These are phyloP conservation scores for Citrus trifoliata DNA, from an alignment of 345 rosid genomes.

Conservation along the genomic window DNA sequence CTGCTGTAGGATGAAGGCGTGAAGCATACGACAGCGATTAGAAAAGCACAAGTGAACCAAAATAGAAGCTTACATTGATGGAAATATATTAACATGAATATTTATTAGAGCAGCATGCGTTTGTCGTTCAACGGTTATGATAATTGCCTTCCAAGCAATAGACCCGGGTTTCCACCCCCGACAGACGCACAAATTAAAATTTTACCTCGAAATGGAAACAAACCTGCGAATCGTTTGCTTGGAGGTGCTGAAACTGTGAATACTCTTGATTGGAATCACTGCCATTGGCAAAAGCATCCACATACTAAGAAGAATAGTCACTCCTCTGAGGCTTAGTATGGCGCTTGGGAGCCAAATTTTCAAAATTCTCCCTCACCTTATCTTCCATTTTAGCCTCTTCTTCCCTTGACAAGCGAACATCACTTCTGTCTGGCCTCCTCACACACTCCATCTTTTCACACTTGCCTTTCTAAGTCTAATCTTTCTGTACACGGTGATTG, in stretches of 20 bases:
- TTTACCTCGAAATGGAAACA: background rate
- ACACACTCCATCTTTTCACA: conserved; percentile 18
- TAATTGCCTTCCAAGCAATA: conserved; percentile 88
- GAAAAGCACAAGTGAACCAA: too few relatives aligned
- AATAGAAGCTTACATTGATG: too few relatives aligned
- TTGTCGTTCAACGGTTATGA: conserved; percentile 42
- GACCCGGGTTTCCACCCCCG: conserved; percentile 52
- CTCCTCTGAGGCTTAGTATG: conserved; percentile 70
- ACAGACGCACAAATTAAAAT: too few relatives aligned
- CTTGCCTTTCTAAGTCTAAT: background rate
- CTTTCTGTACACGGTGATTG: background rate
- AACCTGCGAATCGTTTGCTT: conserved; percentile 37
- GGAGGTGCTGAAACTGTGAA: conserved; percentile 41
- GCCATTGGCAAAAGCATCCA: conserved; percentile 22
- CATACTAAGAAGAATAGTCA: conserved; percentile 45
- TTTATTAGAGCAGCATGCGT: too few relatives aligned
- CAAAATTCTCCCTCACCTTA: conserved; percentile 41
- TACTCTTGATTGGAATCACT: conserved; percentile 32
- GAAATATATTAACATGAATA: too few relatives aligned
- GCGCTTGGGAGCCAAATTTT: conserved; percentile 46
- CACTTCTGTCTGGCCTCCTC: conserved; percentile 54
- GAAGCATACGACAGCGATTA: background rate
- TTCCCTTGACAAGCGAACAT: conserved; percentile 40
- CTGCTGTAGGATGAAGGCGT: conserved; percentile 16
- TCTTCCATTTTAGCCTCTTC: conserved; percentile 44